A percentile compares a stretch with the other conserved stretches of the same genome.
These are phyloP conservation scores for Alternaria gaisen DNA, from an alignment of 2,329 filamentous ascomycete species.

Conservation along the genomic window DNA sequence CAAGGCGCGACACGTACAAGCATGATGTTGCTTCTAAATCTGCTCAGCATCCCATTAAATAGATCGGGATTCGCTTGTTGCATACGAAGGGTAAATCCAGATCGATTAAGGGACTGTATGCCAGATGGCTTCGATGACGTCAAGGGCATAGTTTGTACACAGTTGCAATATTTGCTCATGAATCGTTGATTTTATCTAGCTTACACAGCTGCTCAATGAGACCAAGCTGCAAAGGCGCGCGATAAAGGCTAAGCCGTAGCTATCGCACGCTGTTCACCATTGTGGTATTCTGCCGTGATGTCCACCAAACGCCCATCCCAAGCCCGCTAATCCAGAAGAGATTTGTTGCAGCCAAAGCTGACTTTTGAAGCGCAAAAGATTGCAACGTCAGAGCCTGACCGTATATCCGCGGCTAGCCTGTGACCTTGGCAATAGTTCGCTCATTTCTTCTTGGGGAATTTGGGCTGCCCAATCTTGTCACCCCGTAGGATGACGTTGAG, in stretches of 20 bases:
- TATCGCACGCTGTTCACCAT: constrained; percentile 9
- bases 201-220: constrained; percentile 6
- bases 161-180: background rate
- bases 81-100: too few species aligned
- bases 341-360: constrained; percentile 13
- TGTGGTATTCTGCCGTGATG: constrained; percentile 24
- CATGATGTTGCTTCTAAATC: background rate
- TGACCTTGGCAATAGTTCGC: constrained; percentile 43
- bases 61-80: background rate
- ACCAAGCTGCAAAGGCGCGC: constrained; percentile 4
- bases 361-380: constrained; percentile 1
- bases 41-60: background rate
- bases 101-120: background rate
- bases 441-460: constrained; percentile 71
- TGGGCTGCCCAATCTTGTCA: constrained; percentile 82
- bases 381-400: background rate
- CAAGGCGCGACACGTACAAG: constrained; percentile 3
- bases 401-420: background rate
- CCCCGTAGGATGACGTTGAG: constrained; percentile 90
- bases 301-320: constrained; percentile 35
- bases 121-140: background rate
- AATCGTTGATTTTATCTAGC: constrained; percentile 20
- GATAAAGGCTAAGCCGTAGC: constrained; percentile 8
- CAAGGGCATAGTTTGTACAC: background rate
- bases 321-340: constrained; percentile 40